Evolutionary conservation across 495 filamentous ascomycete species (phyloP).

Genomic region (Filosporella fistucella): DNA sequence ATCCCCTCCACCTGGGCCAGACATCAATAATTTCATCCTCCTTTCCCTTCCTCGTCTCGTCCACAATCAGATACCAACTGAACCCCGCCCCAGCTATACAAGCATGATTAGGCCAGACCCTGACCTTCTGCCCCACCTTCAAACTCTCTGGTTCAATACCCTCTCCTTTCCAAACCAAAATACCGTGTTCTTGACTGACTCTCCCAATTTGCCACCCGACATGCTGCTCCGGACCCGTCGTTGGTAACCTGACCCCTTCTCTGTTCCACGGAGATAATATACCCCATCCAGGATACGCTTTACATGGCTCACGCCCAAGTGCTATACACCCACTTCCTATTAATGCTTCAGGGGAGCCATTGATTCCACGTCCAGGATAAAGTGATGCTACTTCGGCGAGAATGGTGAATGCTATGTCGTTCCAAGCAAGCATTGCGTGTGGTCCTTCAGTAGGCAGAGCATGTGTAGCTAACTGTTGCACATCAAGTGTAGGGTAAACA

Average conservation of each 20-base stretch:
- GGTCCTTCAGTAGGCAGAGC: slow-evolving; percentile 42
- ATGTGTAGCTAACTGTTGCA: slow-evolving; percentile 78
- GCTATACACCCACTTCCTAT: slow-evolving; percentile 68
- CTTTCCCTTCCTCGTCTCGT: slow-evolving; percentile 44
- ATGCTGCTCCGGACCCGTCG: slow-evolving; percentile 33
- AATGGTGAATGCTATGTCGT: slow-evolving; percentile 63
- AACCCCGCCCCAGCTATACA: slow-evolving; percentile 73
- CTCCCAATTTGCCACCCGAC: slow-evolving; percentile 56
- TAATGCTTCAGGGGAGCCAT: slow-evolving; percentile 57
- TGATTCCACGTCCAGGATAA: slow-evolving; percentile 53
- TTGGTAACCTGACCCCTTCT: slow-evolving; percentile 5
- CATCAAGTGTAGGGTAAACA: slow-evolving; percentile 69
- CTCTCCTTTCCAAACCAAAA: slow-evolving; percentile 41
- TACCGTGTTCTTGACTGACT: slow-evolving; percentile 65
- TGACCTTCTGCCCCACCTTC: slow-evolving; percentile 58
- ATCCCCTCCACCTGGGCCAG: slow-evolving; percentile 60
- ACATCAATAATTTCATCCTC: slow-evolving; percentile 64
- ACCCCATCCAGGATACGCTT: slow-evolving; percentile 68
- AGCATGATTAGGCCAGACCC: slow-evolving; percentile 81
- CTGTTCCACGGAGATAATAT: slow-evolving; percentile 59
- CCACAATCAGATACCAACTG: slow-evolving; percentile 73
- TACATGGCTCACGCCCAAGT: slow-evolving; percentile 72
- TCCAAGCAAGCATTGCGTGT: slow-evolving; percentile 31
- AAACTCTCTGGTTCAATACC: slow-evolving; percentile 33
- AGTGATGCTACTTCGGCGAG: slow-evolving; percentile 68